Conservation (phyloP, 164 flowering plant species). For the Piper longum region DNA sequence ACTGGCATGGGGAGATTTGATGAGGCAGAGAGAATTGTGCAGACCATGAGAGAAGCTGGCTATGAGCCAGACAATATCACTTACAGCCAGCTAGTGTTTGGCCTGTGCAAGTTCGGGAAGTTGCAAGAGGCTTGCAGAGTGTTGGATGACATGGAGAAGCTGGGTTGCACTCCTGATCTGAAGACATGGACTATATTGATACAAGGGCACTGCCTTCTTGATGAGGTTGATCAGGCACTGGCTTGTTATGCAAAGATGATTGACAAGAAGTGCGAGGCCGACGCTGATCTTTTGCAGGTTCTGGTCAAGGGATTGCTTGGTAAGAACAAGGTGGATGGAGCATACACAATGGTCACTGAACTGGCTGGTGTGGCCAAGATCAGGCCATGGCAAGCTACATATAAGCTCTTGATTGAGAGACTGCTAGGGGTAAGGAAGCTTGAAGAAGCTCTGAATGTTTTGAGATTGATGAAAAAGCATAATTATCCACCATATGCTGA, state of each 20-base stretch:
- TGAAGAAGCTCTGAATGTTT: conserved; percentile 69
- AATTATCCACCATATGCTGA: conserved; percentile 58
- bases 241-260: conserved; percentile 54
- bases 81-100: conserved; percentile 67
- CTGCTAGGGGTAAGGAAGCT: conserved; percentile 44
- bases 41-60: conserved; percentile 57
- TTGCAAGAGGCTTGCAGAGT: conserved; percentile 57
- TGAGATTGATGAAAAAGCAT: conserved; percentile 57
- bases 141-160: conserved; percentile 62
- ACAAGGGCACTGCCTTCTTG: conserved; percentile 58
- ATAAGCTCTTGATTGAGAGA: conserved; percentile 46
- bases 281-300: conserved; percentile 71
- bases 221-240: conserved; percentile 52
- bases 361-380: conserved; percentile 33
- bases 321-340: conserved; percentile 34
- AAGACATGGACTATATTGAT: conserved; percentile 91
- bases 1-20: conserved; percentile 60
- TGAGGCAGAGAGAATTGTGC: conserved; percentile 57
- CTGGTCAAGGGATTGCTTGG: conserved; percentile 46
- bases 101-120: conserved; percentile 59
- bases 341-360: conserved; percentile 46
- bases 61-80: conserved; percentile 71
- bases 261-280: conserved; percentile 42
- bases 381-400: conserved; percentile 86
- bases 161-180: conserved; percentile 72